Evolutionary conservation across 495 filamentous ascomycete genomes (phyloP).

Genomic region (Penicillium manginii): DNA sequence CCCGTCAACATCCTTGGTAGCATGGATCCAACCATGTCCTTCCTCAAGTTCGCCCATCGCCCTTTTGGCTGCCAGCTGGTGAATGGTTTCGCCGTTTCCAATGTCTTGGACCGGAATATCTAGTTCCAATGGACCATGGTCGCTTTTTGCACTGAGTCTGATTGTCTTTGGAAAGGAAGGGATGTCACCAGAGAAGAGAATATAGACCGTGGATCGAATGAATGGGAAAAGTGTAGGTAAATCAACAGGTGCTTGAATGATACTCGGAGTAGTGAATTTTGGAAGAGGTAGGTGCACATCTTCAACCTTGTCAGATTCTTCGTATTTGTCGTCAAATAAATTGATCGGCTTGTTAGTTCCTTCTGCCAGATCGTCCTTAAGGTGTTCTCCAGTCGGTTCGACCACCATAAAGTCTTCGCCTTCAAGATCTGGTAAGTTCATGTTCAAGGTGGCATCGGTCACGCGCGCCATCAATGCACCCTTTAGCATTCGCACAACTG

Average conservation of each 20-base stretch:
- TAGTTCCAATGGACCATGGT: constrained; percentile 7
- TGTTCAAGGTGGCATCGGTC: constrained; percentile 8
- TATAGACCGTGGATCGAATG: constrained; percentile 14
- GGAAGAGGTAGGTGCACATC: background rate
- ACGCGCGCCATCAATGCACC: constrained; percentile 17
- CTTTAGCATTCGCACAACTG: constrained; percentile 18
- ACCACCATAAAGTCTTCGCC: constrained; percentile 7
- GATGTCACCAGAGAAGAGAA: constrained; percentile 3
- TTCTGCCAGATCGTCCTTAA: too few species aligned
- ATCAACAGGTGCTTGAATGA: constrained; percentile 14
- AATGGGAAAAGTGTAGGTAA: constrained; percentile 18
- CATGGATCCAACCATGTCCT: constrained; percentile 14
- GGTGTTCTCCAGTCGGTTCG: too few species aligned
- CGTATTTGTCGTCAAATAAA: too few species aligned
- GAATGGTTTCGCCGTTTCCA: constrained; percentile 9
- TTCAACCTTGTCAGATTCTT: too few species aligned
- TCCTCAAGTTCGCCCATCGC: constrained; percentile 4
- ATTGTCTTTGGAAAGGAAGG: constrained; percentile 7
- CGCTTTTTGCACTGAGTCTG: constrained; percentile 8
- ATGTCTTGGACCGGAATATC: constrained; percentile 13
- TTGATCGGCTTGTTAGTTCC: too few species aligned
- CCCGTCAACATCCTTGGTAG: constrained; percentile 5
- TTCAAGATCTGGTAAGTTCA: constrained; percentile 3
- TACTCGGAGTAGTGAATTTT: constrained; percentile 5
- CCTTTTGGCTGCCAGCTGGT: constrained; percentile 12